phyloP scores from a whole-genome alignment of 225 moss, liverwort and hornwort genomes.

The Marchantia polymorpha region DNA sequence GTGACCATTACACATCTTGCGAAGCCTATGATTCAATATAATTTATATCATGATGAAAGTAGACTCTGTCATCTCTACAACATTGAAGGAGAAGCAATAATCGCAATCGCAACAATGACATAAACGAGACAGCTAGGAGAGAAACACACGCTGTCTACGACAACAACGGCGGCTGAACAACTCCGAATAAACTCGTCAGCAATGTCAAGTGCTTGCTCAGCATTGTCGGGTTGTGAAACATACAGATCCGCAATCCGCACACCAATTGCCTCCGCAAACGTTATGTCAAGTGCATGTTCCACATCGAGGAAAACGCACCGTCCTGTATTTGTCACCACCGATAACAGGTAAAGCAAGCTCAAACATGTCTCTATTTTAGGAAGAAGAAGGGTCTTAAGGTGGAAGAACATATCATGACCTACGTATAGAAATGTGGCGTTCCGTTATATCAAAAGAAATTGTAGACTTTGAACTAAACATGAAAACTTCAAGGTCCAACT shows the following conservation, averaged over 20 bases:
- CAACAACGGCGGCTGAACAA: constrained; percentile 62
- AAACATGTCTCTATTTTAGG: not conserved
- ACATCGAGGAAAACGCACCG: constrained; percentile 78
- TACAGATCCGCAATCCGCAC: constrained; percentile 59
- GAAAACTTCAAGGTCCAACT: not conserved
- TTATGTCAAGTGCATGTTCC: constrained; percentile 76
- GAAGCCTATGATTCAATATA: not conserved
- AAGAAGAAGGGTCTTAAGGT: not conserved
- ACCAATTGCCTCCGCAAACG: constrained; percentile 76
- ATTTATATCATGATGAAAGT: not conserved
- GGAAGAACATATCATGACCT: not conserved
- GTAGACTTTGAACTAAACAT: not conserved
- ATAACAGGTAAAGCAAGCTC: not conserved
- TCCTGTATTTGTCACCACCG: constrained; percentile 34
- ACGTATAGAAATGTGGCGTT: too few species aligned
- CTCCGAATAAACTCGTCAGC: constrained; percentile 75
- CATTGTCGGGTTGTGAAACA: constrained; percentile 79
- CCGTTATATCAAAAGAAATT: not conserved
- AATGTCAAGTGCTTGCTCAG: constrained; percentile 73
- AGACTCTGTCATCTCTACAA: not conserved
- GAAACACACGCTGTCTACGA: constrained; percentile 73
- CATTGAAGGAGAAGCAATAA: not conserved
- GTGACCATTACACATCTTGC: not conserved
- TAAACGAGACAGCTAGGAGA: constrained; percentile 21
- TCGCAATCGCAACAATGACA: not conserved